Percentiles rank a stretch among this genome's conserved stretches.
These are phyloP conservation scores for Septoria petroselini DNA, from an alignment of 2,329 filamentous ascomycete species.

Conservation along the genomic window DNA sequence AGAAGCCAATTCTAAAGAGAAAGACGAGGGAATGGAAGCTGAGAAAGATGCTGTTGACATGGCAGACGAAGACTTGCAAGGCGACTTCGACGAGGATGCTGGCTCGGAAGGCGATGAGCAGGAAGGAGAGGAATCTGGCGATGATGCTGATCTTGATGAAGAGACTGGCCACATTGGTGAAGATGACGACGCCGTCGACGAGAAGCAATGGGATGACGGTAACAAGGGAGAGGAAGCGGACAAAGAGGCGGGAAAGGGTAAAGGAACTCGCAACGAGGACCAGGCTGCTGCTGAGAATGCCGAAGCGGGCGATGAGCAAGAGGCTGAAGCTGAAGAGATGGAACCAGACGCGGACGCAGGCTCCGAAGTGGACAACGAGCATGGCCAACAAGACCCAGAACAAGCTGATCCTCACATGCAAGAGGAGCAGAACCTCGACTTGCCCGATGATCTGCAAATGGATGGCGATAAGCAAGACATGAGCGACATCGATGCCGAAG, in stretches of 20 bases:
- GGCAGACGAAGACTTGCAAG: conserved; percentile 88
- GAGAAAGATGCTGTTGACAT: conserved; percentile 86
- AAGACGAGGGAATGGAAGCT: conserved; percentile 64
- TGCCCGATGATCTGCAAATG: conserved; percentile 85
- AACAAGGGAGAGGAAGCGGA: conserved; percentile 79
- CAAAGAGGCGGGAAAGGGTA: conserved; percentile 62
- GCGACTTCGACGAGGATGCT: conserved; percentile 67
- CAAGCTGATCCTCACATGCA: conserved; percentile 71
- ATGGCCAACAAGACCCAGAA: conserved; percentile 60
- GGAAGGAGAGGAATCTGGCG: conserved; percentile 49
- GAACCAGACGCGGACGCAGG: conserved; percentile 48
- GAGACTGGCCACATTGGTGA: conserved; percentile 77
- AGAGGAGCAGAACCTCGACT: conserved; percentile 75
- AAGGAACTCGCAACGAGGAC: conserved; percentile 50
- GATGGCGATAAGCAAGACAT: conserved; percentile 60
- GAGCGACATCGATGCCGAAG: conserved; percentile 48
- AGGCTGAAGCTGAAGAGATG: conserved; percentile 55
- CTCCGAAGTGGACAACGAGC: conserved; percentile 23
- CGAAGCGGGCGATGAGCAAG: conserved; percentile 44
- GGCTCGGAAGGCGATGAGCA: conserved; percentile 61
- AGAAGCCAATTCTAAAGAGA: conserved; percentile 59
- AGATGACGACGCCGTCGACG: conserved; percentile 85
- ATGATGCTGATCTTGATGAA: conserved; percentile 62
- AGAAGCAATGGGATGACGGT: conserved; percentile 96
- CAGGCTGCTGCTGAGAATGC: conserved; percentile 44